Conservation (phyloP, 345 rosid genomes). For the Eucalyptus paniculata region DNA sequence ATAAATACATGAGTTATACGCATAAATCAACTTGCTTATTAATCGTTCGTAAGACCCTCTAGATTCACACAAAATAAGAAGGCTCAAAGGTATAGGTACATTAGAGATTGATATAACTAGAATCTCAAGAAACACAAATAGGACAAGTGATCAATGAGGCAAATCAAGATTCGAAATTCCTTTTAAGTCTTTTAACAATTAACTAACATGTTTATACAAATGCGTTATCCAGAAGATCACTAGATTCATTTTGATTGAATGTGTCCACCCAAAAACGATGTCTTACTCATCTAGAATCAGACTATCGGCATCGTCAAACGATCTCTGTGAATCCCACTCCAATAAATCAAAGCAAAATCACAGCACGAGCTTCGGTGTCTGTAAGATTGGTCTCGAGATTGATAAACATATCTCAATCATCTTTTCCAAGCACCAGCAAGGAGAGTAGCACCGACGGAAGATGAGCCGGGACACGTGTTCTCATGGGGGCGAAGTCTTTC, state of each 20-base stretch:
- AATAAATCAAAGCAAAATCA: background rate
- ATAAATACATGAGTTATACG: background rate
- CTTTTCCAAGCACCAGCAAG: background rate
- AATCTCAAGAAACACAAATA: background rate
- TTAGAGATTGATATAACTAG: background rate
- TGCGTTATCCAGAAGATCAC: accelerated
- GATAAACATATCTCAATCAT: background rate
- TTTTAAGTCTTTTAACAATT: background rate
- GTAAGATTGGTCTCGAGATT: background rate
- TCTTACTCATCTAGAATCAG: background rate
- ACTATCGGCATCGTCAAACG: background rate
- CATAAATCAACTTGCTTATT: background rate
- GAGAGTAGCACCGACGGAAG: background rate
- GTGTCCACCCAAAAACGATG: background rate
- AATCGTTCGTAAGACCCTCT: accelerated
- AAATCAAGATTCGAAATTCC: background rate
- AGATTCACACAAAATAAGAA: background rate
- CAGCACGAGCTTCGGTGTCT: too few relatives aligned
- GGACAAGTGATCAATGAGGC: background rate
- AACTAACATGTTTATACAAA: background rate
- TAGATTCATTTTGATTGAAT: background rate
- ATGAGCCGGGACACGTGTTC: background rate
- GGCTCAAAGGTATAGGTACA: background rate
- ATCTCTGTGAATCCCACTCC: background rate
- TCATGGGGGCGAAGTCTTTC: background rate